Conservation (phyloP, 768 basidiomycete genomes). For the Omphalotus guepiniiformis region DNA sequence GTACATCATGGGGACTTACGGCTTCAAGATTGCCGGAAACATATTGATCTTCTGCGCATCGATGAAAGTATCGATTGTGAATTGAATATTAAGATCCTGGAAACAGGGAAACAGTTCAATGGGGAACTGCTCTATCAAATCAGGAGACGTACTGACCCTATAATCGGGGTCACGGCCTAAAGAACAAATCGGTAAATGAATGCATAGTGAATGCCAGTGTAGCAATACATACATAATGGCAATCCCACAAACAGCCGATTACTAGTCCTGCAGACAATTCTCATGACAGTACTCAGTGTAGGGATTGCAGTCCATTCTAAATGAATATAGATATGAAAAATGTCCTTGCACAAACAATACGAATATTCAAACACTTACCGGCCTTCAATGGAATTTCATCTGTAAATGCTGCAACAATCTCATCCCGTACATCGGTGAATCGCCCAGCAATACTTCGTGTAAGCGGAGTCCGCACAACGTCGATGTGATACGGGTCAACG, state of each 20-base stretch:
- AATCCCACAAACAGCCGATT: constrained; percentile 43
- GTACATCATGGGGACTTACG: constrained; percentile 19
- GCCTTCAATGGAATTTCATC: constrained; percentile 11
- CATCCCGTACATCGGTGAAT: constrained; percentile 17
- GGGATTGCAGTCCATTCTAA: constrained; percentile 33
- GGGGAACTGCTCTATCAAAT: too few species aligned
- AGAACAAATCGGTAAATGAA: too few species aligned
- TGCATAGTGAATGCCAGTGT: too few species aligned
- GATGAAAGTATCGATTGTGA: constrained; percentile 23
- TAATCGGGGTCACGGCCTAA: constrained; percentile 5
- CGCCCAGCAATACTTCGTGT: constrained; percentile 15
- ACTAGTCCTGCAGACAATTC: constrained; percentile 33
- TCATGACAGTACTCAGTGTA: constrained; percentile 23
- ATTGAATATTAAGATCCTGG: constrained; percentile 20
- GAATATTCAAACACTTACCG: background rate
- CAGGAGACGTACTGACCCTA: background rate
- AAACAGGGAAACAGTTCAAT: background rate
- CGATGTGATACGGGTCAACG: constrained; percentile 6
- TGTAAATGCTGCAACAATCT: constrained; percentile 16
- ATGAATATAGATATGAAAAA: background rate
- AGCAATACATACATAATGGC: constrained; percentile 37
- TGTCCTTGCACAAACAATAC: too few species aligned
- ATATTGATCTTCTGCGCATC: constrained; percentile 20
- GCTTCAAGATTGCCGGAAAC: constrained; percentile 25
- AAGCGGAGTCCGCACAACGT: constrained; percentile 14